Percentiles rank a stretch among this genome's conserved stretches.
phyloP scores from a whole-genome alignment of 139 green algal genomes.

The Auxenochlorella pyrenoidosa region DNA sequence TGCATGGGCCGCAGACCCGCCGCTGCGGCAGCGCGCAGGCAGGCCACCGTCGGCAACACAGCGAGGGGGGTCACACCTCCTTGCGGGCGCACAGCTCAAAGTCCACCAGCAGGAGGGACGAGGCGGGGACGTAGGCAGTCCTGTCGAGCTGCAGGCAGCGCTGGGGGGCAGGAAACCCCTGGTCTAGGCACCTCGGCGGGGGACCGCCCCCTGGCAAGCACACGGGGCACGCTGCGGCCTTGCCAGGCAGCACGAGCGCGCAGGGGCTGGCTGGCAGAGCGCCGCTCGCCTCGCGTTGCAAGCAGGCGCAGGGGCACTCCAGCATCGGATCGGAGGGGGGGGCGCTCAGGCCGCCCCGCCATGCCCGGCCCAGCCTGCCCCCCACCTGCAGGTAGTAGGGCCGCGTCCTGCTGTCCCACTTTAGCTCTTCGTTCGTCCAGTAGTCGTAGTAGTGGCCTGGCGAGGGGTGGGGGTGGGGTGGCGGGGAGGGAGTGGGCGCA shows the following conservation, averaged over 20 bases:
- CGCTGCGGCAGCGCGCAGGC: too few species aligned
- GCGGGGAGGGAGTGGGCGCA: too few species aligned
- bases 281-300: too few species aligned
- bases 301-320: too few species aligned
- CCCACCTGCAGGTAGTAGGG: conserved; percentile 10
- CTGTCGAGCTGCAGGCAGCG: not conserved
- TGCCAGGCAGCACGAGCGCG: not conserved
- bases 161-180: not conserved
- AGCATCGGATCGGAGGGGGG: not conserved
- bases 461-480: not conserved
- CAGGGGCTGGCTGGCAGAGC: too few species aligned
- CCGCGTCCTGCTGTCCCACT: not conserved
- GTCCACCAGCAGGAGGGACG: conserved; percentile 12
- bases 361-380: too few species aligned
- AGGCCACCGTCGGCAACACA: too few species aligned
- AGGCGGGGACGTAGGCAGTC: not conserved
- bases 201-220: not conserved
- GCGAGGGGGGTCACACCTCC: too few species aligned
- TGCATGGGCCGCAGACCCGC: too few species aligned
- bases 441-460: conserved; percentile 27
- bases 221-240: not conserved
- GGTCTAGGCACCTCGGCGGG: not conserved
- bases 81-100: not conserved
- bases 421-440: not conserved
- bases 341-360: too few species aligned